Conservation (phyloP, 495 filamentous ascomycete genomes). For the Talaromyces thailandensis region DNA sequence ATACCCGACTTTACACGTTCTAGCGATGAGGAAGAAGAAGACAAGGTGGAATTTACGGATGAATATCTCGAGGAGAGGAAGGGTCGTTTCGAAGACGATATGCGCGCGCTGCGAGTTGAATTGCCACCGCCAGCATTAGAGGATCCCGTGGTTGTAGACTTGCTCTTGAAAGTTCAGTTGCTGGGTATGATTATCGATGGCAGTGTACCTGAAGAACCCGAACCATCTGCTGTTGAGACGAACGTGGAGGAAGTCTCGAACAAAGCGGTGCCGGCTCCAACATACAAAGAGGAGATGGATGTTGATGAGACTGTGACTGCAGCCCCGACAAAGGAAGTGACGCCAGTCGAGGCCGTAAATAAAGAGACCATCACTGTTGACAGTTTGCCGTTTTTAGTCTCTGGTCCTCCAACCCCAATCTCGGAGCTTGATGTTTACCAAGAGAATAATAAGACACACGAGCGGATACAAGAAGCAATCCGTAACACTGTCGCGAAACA, state of each 20-base stretch:
- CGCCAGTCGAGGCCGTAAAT: conserved; percentile 9
- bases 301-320: conserved; percentile 13
- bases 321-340: conserved; percentile 14
- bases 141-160: conserved; percentile 34
- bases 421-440: conserved; percentile 40
- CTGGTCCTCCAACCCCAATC: conserved; percentile 39
- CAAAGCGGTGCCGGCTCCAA: conserved; percentile 5
- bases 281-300: conserved; percentile 17
- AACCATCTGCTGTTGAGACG: conserved; percentile 15
- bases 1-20: conserved; percentile 24
- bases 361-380: conserved; percentile 22
- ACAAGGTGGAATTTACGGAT: conserved; percentile 36
- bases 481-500: conserved; percentile 26
- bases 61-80: conserved; percentile 43
- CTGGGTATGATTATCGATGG: conserved; percentile 28
- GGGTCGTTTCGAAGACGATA: conserved; percentile 36
- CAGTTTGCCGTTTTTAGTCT: conserved; percentile 37
- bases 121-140: conserved; percentile 35
- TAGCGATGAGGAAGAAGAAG: conserved; percentile 39
- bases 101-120: conserved; percentile 33
- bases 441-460: conserved; percentile 28
- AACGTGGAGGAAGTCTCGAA: conserved; percentile 6
- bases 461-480: conserved; percentile 27
- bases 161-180: conserved; percentile 37
- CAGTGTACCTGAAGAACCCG: conserved; percentile 7